Base-by-base conservation (phyloP, 148 eudicot species). In the Nepenthes gracilis region DNA sequence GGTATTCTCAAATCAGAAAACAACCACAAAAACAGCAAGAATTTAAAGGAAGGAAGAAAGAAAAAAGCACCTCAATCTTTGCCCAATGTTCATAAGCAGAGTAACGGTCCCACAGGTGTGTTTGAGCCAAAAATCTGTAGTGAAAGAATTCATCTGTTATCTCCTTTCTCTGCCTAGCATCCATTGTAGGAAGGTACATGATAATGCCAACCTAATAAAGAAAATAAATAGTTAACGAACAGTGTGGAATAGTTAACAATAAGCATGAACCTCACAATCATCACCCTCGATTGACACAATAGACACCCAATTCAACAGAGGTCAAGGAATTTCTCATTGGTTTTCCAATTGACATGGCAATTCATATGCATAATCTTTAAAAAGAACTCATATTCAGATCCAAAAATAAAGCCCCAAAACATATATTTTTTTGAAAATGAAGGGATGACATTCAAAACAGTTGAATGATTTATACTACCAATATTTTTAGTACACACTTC, bases 41-140 rank as follows among this genome's bases (percentile, higher is more conserved):
- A 35, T 57, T 5, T 43, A 59, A 58, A 63, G 49, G 9, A 2
- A 15, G 57, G 2, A 33, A 48, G 51, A 33, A 15, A 34, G 7
- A 10, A 5, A n/a, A 4, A 49, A 35, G 12, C 11, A 93, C 98
- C 96, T 93, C 98, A 80, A 93, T 93, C 74, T 93, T 93, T 48
- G 96, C 98, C 98, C 98, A 93, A 56, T 93, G 98, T 72, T 93
- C 98, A 70, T 82, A 93, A 49, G 89, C 95, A 52, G 85, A 81
- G 77, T 79, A 86, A 12, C 50, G 73, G 77, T 86, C 91, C 96
- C 98, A 93, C 55, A 93, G 71, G 54, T 67, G 81, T 43, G 72
- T 66, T 65, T 85, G 88, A 58, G 95, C 75, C 78, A 92, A 71
- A 70, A 43, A 76, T 77, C 94, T 77, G 58, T 88, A 92, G 78